These are phyloP conservation scores for Alternaria sp. DNA, from an alignment of 2,329 filamentous ascomycete species.

Conservation along the genomic window DNA sequence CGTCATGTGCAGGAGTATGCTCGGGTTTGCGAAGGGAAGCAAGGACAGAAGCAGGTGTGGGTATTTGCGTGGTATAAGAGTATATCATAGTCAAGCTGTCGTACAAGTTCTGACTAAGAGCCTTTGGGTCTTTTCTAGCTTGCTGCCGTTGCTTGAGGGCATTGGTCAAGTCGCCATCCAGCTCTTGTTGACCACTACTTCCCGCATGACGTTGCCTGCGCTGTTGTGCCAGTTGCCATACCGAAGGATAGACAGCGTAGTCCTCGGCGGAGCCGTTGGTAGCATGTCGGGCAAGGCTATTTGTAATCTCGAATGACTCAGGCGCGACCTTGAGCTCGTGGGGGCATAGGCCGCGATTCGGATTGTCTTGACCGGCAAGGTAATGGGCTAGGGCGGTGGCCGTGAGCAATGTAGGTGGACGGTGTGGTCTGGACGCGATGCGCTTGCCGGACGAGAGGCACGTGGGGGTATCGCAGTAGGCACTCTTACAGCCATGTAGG, in stretches of 20 bases:
- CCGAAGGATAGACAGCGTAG: conserved; percentile 11
- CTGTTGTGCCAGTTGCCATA: not conserved
- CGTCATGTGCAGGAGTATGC: not conserved
- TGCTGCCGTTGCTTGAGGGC: conserved; percentile 33
- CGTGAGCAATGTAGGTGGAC: conserved; percentile 80
- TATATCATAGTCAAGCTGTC: conserved; percentile 46
- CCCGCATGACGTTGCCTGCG: not conserved
- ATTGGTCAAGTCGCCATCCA: conserved; percentile 9
- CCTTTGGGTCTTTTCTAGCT: conserved; percentile 63
- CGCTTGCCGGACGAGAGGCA: conserved; percentile 81
- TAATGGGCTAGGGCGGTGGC: conserved; percentile 81
- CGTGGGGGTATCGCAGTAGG: conserved; percentile 73
- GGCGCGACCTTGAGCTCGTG: conserved; percentile 50
- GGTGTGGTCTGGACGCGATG: conserved; percentile 70
- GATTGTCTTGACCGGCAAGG: conserved; percentile 79
- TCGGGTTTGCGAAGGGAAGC: conserved; percentile 22
- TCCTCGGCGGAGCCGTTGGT: not conserved
- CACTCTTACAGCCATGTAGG: conserved; percentile 76
- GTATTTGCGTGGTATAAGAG: conserved; percentile 42
- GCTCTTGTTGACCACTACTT: not conserved
- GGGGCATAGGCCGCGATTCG: conserved; percentile 72
- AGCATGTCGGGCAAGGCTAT: not conserved
- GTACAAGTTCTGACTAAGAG: conserved; percentile 66
- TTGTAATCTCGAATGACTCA: conserved; percentile 31
- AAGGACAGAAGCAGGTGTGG: conserved; percentile 32